Evolutionary conservation across 306 rosid species (phyloP), one percentile per base, ranked within the genome.

Genomic region (Cicer cuneatum): DNA sequence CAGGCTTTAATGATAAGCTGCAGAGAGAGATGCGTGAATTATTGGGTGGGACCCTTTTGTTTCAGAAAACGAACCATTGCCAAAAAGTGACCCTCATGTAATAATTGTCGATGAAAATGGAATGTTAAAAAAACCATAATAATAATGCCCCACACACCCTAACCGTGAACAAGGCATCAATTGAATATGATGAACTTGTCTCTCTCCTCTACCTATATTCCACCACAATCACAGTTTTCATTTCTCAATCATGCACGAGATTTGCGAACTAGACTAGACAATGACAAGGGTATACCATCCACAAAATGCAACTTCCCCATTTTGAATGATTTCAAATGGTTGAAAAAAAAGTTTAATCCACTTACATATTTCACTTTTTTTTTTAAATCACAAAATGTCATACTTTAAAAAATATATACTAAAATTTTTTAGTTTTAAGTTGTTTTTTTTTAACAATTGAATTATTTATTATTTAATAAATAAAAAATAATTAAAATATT

Each of bases 1-100:
- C 98, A 89, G 90, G 89, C 96, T 93, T 93, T 89, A 88, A 93
- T 89, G 88, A 89, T 89, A 86, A 80, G 87, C 76, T 85, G 78
- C 82, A 85, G 82, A 64, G 71, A 64, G 68, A 64, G 85, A 81
- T 73, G 82, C 45, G 53, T 83, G 81, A 85, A 87, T 90, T 82
- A 88, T 84, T 84, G 82, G 75, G 71, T 80, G 84, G 91, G 86
- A 15, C 85, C 87, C 87, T 40, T 60, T 2, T 48, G 42, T 52
- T 72, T 66, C 78, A 62, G 61, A 49, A 80, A 75, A 69, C 77
- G 18, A 81, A 70, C 81, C 77, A 18, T 53, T 53, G 73, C 78
- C 69, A 54, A 69, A 75, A 51, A 74, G 66, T 62, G 52, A 51
- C 45, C 73, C 11, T 63, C 72, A 6, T 33, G 39, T 43, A 61